Percentiles rank a stretch among this genome's conserved stretches.
These are phyloP conservation scores for Fusarium sp. DNA, from an alignment of 2,329 filamentous ascomycete genomes.

Conservation along the genomic window DNA sequence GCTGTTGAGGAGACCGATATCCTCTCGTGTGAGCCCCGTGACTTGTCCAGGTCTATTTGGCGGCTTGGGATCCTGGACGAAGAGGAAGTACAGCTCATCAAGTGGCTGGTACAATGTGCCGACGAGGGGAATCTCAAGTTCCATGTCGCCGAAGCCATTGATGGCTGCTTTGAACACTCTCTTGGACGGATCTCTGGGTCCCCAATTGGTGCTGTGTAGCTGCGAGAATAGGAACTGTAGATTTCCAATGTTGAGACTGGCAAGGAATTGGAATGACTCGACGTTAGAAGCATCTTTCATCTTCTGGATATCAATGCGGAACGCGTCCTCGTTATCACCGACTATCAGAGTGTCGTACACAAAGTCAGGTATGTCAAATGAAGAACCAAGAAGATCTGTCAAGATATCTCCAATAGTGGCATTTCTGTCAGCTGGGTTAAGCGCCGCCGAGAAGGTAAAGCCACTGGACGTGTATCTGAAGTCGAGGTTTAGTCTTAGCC, in stretches of 20 bases:
- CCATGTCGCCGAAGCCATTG: neutral
- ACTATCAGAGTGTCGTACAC: conserved; percentile 10
- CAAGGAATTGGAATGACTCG: conserved; percentile 34
- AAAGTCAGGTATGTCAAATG: conserved; percentile 24
- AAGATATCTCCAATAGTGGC: conserved; percentile 29
- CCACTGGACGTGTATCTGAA: conserved; percentile 16
- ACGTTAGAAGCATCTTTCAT: neutral
- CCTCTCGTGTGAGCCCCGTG: neutral
- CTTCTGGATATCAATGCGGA: conserved; percentile 15
- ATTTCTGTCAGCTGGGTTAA: conserved; percentile 1
- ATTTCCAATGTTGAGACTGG: conserved; percentile 13
- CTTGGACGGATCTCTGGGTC: conserved; percentile 28
- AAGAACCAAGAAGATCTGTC: conserved; percentile 3
- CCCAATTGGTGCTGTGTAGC: conserved; percentile 29
- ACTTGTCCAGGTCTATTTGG: neutral
- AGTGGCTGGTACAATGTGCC: neutral
- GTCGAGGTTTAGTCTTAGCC: conserved; percentile 16
- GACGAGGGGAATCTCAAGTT: neutral
- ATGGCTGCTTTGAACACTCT: conserved; percentile 33
- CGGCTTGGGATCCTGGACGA: neutral
- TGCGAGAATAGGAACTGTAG: conserved; percentile 27
- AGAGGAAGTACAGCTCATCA: conserved; percentile 7
- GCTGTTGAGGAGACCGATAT: neutral
- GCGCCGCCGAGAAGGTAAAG: conserved; percentile 8
- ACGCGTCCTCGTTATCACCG: neutral